Conservation (phyloP, 2,329 filamentous ascomycete genomes). For the Stagonosporopsis chrysanthemi region DNA sequence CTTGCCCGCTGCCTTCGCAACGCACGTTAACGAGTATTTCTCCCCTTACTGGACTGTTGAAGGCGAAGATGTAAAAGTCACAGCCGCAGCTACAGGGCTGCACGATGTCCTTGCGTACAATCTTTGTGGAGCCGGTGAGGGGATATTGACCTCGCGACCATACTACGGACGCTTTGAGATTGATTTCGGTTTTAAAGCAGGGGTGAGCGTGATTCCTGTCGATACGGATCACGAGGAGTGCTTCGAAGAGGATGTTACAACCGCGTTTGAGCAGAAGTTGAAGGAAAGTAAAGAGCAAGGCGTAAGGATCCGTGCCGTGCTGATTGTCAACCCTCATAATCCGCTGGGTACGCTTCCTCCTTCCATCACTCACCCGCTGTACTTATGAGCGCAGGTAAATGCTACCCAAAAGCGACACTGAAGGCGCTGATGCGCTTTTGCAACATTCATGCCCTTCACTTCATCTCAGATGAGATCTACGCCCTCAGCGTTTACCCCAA, state of each 20-base stretch:
- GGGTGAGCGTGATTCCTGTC: slow-evolving; percentile 21
- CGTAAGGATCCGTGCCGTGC: slow-evolving; percentile 1
- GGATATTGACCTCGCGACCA: slow-evolving; percentile 56
- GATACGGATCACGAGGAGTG: slow-evolving; percentile 28
- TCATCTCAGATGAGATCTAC: slow-evolving; percentile 68
- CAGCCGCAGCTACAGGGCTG: slow-evolving; percentile 53
- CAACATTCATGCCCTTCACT: slow-evolving; percentile 58
- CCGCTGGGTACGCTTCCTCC: slow-evolving; percentile 2
- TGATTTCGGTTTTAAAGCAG: slow-evolving; percentile 57
- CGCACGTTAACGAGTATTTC: slow-evolving; percentile 6
- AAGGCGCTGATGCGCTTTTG: slow-evolving; percentile 58
- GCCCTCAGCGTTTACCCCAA: slow-evolving; percentile 57
- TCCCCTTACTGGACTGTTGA: slow-evolving; percentile 32
- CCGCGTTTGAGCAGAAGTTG: not conserved
- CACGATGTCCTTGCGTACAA: slow-evolving; percentile 54
- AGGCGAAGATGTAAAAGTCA: slow-evolving; percentile 49
- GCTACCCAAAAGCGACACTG: slow-evolving; percentile 50
- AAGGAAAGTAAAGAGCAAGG: not conserved
- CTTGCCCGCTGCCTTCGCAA: slow-evolving; percentile 1
- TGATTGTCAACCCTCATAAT: slow-evolving; percentile 9
- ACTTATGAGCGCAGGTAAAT: slow-evolving; percentile 5
- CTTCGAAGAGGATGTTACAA: slow-evolving; percentile 1
- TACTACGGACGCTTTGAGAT: slow-evolving; percentile 59
- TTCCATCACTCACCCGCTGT: not conserved
- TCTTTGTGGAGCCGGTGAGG: slow-evolving; percentile 55